A percentile compares a stretch with the other conserved stretches of the same genome.
These are phyloP conservation scores for Pleurostoma richardsiae DNA, from an alignment of 2,329 filamentous ascomycete genomes.

Conservation along the genomic window DNA sequence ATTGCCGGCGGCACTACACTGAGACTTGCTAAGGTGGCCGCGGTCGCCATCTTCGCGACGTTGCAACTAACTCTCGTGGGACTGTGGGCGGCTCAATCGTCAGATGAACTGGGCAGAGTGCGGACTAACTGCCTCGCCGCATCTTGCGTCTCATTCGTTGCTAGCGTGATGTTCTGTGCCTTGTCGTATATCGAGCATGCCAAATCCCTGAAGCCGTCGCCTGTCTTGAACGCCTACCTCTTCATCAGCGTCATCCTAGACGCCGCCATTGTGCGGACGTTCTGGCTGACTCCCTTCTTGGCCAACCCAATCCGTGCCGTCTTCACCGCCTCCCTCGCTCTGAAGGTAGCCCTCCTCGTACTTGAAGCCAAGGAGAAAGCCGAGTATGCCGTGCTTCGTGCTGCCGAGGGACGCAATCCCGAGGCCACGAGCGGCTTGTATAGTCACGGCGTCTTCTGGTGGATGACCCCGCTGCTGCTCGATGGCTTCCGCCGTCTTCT, in stretches of 20 bases:
- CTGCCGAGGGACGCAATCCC: constrained; percentile 23
- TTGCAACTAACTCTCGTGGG: constrained; percentile 25
- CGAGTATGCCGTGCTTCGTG: constrained; percentile 12
- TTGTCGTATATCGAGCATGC: constrained; percentile 25
- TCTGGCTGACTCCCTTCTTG: constrained; percentile 22
- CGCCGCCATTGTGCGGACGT: constrained; percentile 23
- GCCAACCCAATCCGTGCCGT: constrained; percentile 20
- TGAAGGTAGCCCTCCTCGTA: constrained; percentile 28
- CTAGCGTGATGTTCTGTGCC: constrained; percentile 22
- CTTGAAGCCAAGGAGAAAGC: constrained; percentile 34
- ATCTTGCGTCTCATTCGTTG: constrained; percentile 23
- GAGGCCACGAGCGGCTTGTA: constrained; percentile 32
- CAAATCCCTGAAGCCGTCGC: constrained; percentile 23
- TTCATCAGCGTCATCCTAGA: constrained; percentile 27
- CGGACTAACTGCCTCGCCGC: constrained; percentile 22
- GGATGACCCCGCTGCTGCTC: constrained; percentile 29
- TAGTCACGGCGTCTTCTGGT: constrained; percentile 29
- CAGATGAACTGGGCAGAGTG: constrained; percentile 10
- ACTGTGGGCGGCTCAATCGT: constrained; percentile 20
- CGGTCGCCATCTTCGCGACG: constrained; percentile 17
- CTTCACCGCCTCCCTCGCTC: constrained; percentile 25
- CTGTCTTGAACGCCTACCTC: constrained; percentile 25
- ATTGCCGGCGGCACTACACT: constrained; percentile 16
- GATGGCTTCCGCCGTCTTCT: constrained; percentile 28
- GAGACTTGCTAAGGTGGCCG: constrained; percentile 18